These are phyloP conservation scores for Tolypocladium sp. DNA, from an alignment of 2,329 filamentous ascomycete species.

Conservation along the genomic window DNA sequence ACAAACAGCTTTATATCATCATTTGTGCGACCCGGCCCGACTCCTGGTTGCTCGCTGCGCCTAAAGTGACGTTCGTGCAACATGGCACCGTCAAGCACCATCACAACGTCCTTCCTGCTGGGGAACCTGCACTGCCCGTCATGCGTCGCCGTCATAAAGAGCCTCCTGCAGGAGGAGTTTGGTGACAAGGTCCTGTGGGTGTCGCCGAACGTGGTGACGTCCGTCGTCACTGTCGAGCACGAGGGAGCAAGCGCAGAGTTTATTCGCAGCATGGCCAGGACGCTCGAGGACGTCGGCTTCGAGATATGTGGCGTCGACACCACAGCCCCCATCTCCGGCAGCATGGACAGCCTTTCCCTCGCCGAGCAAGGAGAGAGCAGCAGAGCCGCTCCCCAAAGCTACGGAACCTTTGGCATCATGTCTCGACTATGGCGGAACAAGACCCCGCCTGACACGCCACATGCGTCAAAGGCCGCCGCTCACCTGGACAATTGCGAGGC, in stretches of 20 bases:
- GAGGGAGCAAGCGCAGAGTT: conserved; percentile 28
- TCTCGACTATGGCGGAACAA: conserved; percentile 20
- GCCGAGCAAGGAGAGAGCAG: conserved; percentile 13
- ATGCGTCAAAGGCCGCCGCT: conserved; percentile 16
- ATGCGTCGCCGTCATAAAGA: conserved; percentile 58
- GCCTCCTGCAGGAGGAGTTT: conserved; percentile 41
- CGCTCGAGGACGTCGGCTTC: conserved; percentile 49
- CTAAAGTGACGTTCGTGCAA: background rate
- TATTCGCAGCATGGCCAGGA: conserved; percentile 32
- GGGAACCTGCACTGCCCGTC: conserved; percentile 72
- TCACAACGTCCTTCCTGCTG: conserved; percentile 55
- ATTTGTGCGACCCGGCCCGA: background rate
- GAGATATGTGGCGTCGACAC: conserved; percentile 43
- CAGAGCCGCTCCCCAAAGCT: conserved; percentile 7
- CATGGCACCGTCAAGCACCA: conserved; percentile 20
- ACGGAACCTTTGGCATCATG: conserved; percentile 18
- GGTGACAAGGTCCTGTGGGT: conserved; percentile 43
- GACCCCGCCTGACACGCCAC: conserved; percentile 11
- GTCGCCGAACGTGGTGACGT: conserved; percentile 62
- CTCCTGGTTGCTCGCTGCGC: background rate
- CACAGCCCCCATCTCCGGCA: conserved; percentile 20
- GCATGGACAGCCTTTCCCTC: conserved; percentile 13
- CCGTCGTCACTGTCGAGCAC: conserved; percentile 56
- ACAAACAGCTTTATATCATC: background rate
- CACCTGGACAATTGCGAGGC: conserved; percentile 29